Evolutionary conservation across 352 stramenopile genomes (phyloP), one percentile per base, ranked within the genome.

Genomic region (Phytophthora uliginosa): DNA sequence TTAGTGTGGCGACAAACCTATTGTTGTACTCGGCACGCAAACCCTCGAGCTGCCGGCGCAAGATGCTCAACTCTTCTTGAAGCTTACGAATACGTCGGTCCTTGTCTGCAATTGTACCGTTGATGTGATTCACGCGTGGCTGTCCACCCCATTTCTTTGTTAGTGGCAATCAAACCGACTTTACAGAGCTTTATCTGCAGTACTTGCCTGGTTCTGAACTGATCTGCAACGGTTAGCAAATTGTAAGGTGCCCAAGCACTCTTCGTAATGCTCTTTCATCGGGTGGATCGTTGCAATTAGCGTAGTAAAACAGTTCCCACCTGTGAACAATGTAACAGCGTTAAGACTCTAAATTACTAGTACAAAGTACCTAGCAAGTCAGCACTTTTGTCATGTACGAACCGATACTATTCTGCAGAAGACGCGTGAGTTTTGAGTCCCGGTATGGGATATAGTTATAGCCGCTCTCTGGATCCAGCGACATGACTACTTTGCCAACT

Each of bases 141-240:
- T 93, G 58, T 6, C 0, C 17, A 59, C 8, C 36, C 12, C 1
- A 59, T 40, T 17, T 3, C 1, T 42, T 40, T 15, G 20, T 64
- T 64, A 73, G 64, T 20, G n/a, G 18, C 15, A 9, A n/a, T 52
- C 36, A 18, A 31, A 48, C 5, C 17, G 40, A 20, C 36, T 17
- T 12, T 6, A 13, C 12, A 15, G 18, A 24, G 17, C 42, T 26
- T 8, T n/a, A 3, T n/a, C 42, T 13, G n/a, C 12, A 53, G 8
- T 9, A 20, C 54, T 48, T 71, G 87, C 84, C 50, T 98, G 88
- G 61, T 98, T 98, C 50, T 97, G 88, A 38, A 98, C 93, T 1
- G 90, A 97, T 68, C 93, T 89, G 64, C 91, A 98, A 26, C 92
- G 86, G 56, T 98, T 98, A 5, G 93, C 93, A 70, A 98, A 98